Evolutionary conservation across 2,329 filamentous ascomycete genomes (phyloP).

Genomic region (Monilinia polystroma): DNA sequence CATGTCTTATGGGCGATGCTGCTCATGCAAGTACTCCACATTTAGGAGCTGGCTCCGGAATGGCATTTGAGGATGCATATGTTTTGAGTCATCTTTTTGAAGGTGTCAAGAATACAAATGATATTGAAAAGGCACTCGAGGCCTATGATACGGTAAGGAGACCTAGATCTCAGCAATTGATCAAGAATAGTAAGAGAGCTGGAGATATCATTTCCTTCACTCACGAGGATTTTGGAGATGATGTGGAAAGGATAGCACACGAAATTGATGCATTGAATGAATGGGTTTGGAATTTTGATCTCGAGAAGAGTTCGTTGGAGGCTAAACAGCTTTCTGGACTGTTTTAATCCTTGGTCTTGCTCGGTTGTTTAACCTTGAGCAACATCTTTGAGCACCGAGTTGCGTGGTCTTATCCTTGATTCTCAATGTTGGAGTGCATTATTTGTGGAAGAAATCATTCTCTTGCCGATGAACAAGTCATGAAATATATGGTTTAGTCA

Average conservation of each 20-base stretch:
- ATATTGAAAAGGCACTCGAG: slow-evolving; percentile 46
- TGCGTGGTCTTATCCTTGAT: not conserved
- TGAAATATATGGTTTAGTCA: not conserved
- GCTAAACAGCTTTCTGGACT: slow-evolving; percentile 31
- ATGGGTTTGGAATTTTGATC: slow-evolving; percentile 41
- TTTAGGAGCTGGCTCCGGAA: slow-evolving; percentile 57
- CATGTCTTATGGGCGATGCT: slow-evolving; percentile 58
- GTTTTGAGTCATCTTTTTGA: slow-evolving; percentile 47
- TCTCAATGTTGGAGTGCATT: not conserved
- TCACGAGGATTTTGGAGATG: slow-evolving; percentile 42
- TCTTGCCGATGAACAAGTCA: not conserved
- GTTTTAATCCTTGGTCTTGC: not conserved
- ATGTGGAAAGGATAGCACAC: slow-evolving; percentile 40
- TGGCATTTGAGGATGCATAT: slow-evolving; percentile 55
- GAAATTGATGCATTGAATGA: slow-evolving; percentile 39
- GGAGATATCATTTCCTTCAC: slow-evolving; percentile 41
- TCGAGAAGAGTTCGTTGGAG: slow-evolving; percentile 40
- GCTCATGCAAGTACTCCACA: slow-evolving; percentile 62
- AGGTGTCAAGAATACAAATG: slow-evolving; percentile 37
- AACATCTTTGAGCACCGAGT: too few relatives aligned
- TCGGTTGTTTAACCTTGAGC: not conserved
- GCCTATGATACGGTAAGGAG: slow-evolving; percentile 50
- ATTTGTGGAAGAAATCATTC: not conserved
- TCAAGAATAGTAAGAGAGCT: slow-evolving; percentile 22
- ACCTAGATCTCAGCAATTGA: slow-evolving; percentile 25